Base-by-base conservation (phyloP, 129 eudicot species). In the Artemisia annua region DNA sequence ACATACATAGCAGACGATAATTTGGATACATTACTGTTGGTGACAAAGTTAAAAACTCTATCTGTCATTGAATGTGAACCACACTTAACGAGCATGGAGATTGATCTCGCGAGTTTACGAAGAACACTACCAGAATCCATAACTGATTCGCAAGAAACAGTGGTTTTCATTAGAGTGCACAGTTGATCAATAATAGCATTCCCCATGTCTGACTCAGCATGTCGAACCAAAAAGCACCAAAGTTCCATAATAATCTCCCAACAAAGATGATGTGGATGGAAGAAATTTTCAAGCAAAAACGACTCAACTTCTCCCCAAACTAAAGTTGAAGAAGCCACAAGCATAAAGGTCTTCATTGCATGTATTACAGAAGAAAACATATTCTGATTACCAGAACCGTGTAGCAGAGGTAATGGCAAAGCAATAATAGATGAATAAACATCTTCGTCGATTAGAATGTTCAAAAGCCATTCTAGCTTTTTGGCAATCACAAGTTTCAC, bases 331-430 rank as follows among this genome's bases (percentile, higher is more conserved):
- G 93, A 94, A 60, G 79, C 79, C 49, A 81, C 82, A 57, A 88
- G 82, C 89, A 94, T 83, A 79, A 94, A 94, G 70, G 90, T 86
- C 81, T 94, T 90, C 69, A 94, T 17, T 56, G 99, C 89, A 71
- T 82, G 87, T 32, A 90, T 74, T 16, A 90, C 32, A 48, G 85
- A 84, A 62, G 58, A 74, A 63, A 81, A 83, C 82, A 88, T 63
- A 58, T 93, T 81, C 65, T 81, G 85, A 75, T 87, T 84, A 48
- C 73, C 81, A 64, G 89, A 78, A 84, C 79, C 80, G 77, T 59
- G 66, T 57, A 76, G 28, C 19, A 70, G 51, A 76, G 88, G 87
- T 69, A 79, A 63, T 72, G 73, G 84, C 78, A 90, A 75, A 73
- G 82, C 83, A 63, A 86, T 88, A 82, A 81, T 32, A 24, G 85